Evolutionary conservation across 1,284 basidiomycete genomes (phyloP).

Genomic region (Cutaneotrichosporon curvatum): DNA sequence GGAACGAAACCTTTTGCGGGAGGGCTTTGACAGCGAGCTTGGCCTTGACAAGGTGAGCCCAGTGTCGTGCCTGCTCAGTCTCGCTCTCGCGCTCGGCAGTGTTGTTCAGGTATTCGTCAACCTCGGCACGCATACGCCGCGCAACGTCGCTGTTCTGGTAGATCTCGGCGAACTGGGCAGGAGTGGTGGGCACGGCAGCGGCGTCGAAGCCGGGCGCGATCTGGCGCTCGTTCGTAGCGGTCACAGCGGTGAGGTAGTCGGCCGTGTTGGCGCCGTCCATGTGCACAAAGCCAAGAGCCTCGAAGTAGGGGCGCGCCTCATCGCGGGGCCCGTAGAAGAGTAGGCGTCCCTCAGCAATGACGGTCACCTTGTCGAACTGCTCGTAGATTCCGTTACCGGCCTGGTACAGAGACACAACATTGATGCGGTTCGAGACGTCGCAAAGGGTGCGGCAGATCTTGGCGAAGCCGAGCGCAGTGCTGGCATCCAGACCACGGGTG

Average conservation of each 20-base stretch:
- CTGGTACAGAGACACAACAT: slow-evolving; percentile 75
- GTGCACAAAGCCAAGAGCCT: slow-evolving; percentile 63
- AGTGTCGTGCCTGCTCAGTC: slow-evolving; percentile 18
- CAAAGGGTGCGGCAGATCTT: slow-evolving; percentile 68
- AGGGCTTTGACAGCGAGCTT: slow-evolving; percentile 11
- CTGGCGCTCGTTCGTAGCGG: slow-evolving; percentile 55
- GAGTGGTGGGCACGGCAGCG: slow-evolving; percentile 52
- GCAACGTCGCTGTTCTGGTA: slow-evolving; percentile 31
- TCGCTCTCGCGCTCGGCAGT: slow-evolving; percentile 13
- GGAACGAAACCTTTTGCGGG: slow-evolving; percentile 25
- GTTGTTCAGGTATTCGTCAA: slow-evolving; percentile 28
- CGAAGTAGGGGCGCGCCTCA: slow-evolving; percentile 71
- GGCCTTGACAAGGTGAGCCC: slow-evolving; percentile 25
- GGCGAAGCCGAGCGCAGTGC: slow-evolving; percentile 72
- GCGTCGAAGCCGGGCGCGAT: slow-evolving; percentile 50
- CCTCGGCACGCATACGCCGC: slow-evolving; percentile 28
- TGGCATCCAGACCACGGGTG: slow-evolving; percentile 63
- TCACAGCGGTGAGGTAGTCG: slow-evolving; percentile 58
- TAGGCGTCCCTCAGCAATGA: slow-evolving; percentile 71
- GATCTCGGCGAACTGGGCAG: slow-evolving; percentile 53
- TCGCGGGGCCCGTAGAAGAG: slow-evolving; percentile 69
- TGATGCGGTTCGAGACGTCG: slow-evolving; percentile 66
- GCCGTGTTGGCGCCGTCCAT: slow-evolving; percentile 46
- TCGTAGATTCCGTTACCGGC: slow-evolving; percentile 49
- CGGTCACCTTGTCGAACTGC: slow-evolving; percentile 53